Base-by-base conservation (phyloP, 176 grass and related monocot genomes). In the Areca catechu region DNA sequence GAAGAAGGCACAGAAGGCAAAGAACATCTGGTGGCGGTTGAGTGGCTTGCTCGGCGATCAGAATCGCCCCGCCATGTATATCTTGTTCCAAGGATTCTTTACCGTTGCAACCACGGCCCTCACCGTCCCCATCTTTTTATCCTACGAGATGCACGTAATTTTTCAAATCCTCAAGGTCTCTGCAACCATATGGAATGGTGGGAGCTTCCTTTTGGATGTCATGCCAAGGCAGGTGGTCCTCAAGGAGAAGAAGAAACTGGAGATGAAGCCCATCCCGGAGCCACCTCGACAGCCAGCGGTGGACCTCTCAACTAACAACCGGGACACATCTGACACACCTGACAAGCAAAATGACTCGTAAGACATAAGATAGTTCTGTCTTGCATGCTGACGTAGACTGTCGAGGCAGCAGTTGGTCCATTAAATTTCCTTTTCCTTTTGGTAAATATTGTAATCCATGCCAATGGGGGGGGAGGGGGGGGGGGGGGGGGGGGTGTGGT, bases 1-100 rank as follows among this genome's bases (percentile, higher is more conserved):
- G 24, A 97, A 97, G 86, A 97, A 97, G 74, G 86, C 92, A 56
- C 93, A 97, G 67, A 91, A 91, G 72, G 87, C 93, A 48, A 97
- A 97, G 62, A 97, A 91, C 63, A 82, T 97, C 34, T 97, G 92
- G 92, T 97, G 92, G 92, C 80, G 75, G 62, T 54, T 97, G 47
- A 97, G 92, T 4, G 92, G 92, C 10, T 53, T 88, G 68, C 84
- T 97, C 28, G 92, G 92, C 17, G 86, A 97, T 58, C 68, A 79
- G 69, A 97, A 97, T 28, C 86, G 92, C 19, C 92, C 76, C 10
- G 54, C 91, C 27, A 97, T 97, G 92, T 97, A 91, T 72, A 88
- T 82, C 61, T 71, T 97, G 57, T 61, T 97, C 19, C 92, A 97
- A 58, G 86, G 71, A 15, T 12, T 82, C 24, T 97, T 97, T 69